Evolutionary conservation across 805 yeast species (phyloP), one percentile per base, ranked within the genome.

Genomic region (Lipomyces lipofer): DNA sequence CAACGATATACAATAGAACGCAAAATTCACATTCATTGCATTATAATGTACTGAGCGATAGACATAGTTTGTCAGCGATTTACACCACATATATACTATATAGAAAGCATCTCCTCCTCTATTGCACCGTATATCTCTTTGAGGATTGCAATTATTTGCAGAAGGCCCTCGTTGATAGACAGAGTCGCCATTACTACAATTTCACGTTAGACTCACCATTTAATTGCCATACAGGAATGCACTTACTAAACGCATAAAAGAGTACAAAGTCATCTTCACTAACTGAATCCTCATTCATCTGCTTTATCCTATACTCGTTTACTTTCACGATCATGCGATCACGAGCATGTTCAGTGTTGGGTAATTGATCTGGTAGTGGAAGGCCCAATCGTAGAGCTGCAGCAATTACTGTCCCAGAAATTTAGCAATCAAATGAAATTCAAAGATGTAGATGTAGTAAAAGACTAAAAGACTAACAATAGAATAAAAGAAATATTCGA

Each of bases 331-430:
- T 73, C 73, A 88, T 74, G 30, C 90, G 69, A 57, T 84, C 88
- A 62, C 83, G 80, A 0, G 94, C 84, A 65, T 84, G 86, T 40
- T 80, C 86, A 0, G 89, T 84, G 0, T 88, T 82, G 0, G 94
- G 92, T 1, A 91, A 84, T 61, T 83, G 83, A 22, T 78, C 80
- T 0, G 95, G 95, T 22, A 88, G 66, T 1, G 95, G 95, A 52
- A 86, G 81, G 2, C 90, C 89, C 8, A 88, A 71, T 40, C 81
- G 78, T 72, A 88, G 74, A 0, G 95, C 86, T 9, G 92, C 82
- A 1, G 95, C 83, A 13, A 85, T 71, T 85, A 84, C 83, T 56
- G 33, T 10, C n/a, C 6, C 25, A n/a, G 19, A 8, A 22, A n/a
- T 46, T 40, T n/a, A 35, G 44, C 7, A 30, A 35, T 21, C 13